phyloP scores from a whole-genome alignment of 257 asterid genomes.

The Salvia splendens region DNA sequence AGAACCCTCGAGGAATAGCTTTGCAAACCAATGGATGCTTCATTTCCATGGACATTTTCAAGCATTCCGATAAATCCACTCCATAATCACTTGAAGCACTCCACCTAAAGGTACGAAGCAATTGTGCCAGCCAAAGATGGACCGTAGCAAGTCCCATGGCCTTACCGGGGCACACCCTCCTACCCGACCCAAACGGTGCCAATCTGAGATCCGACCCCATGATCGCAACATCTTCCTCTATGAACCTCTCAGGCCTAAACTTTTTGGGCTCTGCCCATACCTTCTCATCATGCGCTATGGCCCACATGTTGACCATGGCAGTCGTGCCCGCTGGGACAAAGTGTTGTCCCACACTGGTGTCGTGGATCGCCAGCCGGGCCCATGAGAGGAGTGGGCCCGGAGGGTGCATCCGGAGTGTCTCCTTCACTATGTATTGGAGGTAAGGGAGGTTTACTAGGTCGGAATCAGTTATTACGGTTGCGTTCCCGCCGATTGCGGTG shows the following conservation, averaged over 20 bases:
- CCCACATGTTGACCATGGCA: slow-evolving; percentile 95
- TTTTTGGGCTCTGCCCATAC: slow-evolving; percentile 58
- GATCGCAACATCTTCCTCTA: slow-evolving; percentile 50
- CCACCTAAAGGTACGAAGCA: slow-evolving; percentile 59
- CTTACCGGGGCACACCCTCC: slow-evolving; percentile 80
- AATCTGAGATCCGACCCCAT: slow-evolving; percentile 71
- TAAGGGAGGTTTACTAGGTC: slow-evolving; percentile 64
- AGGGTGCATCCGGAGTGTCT: slow-evolving; percentile 72
- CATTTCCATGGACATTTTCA: slow-evolving; percentile 69
- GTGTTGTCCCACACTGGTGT: slow-evolving; percentile 53
- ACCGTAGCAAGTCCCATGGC: slow-evolving; percentile 62
- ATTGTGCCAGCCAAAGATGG: slow-evolving; percentile 63
- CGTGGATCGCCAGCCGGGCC: slow-evolving; percentile 77
- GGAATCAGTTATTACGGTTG: slow-evolving; percentile 49
- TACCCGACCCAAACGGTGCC: slow-evolving; percentile 74
- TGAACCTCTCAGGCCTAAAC: slow-evolving; percentile 63
- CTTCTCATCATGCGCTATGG: slow-evolving; percentile 59
- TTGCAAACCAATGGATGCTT: slow-evolving; percentile 62
- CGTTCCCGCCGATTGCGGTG: slow-evolving; percentile 32
- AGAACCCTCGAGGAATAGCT: slow-evolving; percentile 41
- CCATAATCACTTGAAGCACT: slow-evolving; percentile 29
- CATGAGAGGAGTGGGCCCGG: slow-evolving; percentile 91
- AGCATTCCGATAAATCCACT: slow-evolving; percentile 57
- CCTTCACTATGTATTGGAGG: slow-evolving; percentile 67
- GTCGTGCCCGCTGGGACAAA: slow-evolving; percentile 71